Percentiles rank a stretch among this genome's conserved stretches.
These are phyloP conservation scores for Telfairia occidentalis DNA, from an alignment of 331 rosid species.

Conservation along the genomic window DNA sequence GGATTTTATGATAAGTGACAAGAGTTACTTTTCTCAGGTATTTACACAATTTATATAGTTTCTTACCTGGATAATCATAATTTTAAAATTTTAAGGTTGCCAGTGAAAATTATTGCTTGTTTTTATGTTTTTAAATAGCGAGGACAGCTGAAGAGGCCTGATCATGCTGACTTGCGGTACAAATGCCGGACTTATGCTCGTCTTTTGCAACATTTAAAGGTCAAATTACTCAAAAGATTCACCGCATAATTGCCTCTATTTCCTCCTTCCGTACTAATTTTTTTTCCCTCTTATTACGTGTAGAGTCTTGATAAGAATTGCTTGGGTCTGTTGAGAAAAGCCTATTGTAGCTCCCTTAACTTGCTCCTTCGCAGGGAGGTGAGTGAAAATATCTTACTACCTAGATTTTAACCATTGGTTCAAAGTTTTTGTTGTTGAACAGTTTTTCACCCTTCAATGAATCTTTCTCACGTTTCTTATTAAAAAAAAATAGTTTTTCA, in stretches of 20 bases:
- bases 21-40: constrained; percentile 93
- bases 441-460: too few species aligned
- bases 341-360: constrained; percentile 86
- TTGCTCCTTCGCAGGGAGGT: constrained; percentile 95
- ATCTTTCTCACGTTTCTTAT: too few species aligned
- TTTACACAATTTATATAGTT: neutral
- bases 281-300: constrained; percentile 12
- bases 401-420: neutral
- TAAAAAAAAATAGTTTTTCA: neutral
- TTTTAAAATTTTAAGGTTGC: neutral
- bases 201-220: constrained; percentile 87
- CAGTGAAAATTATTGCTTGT: constrained; percentile 15
- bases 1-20: constrained; percentile 82
- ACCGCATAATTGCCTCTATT: neutral
- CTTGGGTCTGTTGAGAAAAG: constrained; percentile 55
- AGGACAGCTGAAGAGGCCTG: constrained; percentile 96
- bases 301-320: constrained; percentile 85
- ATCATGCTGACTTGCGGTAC: constrained; percentile 84
- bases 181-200: constrained; percentile 93
- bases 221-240: constrained; percentile 12
- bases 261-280: constrained; percentile 6
- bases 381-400: constrained; percentile 25
- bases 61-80: constrained; percentile 2
- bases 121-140: constrained; percentile 42
- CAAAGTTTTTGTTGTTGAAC: neutral